Evolutionary conservation across 192 early-diverging fungal species (phyloP).

Genomic region (Haplosporangium gracile): DNA sequence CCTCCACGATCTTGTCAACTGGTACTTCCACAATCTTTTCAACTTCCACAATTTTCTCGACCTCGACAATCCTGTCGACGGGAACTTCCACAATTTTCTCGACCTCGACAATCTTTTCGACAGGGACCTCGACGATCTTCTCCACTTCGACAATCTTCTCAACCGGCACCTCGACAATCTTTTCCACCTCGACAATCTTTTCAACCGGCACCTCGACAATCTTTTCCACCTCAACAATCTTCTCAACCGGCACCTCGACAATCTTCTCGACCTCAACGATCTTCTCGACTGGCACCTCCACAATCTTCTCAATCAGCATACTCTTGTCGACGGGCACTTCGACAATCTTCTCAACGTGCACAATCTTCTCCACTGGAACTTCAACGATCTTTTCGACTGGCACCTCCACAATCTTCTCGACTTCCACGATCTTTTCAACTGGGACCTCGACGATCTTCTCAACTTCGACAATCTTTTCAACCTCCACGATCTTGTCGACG

Average conservation of each 20-base stretch:
- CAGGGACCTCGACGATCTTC: not conserved
- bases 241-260: not conserved
- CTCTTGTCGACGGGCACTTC: not conserved
- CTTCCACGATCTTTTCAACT: not conserved
- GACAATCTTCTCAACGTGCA: not conserved
- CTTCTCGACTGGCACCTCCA: not conserved
- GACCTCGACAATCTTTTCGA: not conserved
- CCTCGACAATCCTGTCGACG: not conserved
- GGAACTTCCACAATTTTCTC: not conserved
- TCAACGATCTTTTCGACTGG: not conserved
- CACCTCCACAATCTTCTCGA: not conserved
- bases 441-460: not conserved
- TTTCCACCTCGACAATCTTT: not conserved
- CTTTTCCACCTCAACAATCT: not conserved
- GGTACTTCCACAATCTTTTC: too few species aligned
- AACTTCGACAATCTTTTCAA: not conserved
- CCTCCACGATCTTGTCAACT: not conserved
- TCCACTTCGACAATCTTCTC: not conserved
- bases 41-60: not conserved
- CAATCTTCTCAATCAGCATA: not conserved
- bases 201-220: not conserved
- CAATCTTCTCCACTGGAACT: not conserved
- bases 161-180: not conserved
- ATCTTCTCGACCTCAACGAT: not conserved
- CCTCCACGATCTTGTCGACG: slow-evolving; percentile 1